Evolutionary conservation across 768 basidiomycete species (phyloP).

Genomic region (Cystobasidium ongulense): DNA sequence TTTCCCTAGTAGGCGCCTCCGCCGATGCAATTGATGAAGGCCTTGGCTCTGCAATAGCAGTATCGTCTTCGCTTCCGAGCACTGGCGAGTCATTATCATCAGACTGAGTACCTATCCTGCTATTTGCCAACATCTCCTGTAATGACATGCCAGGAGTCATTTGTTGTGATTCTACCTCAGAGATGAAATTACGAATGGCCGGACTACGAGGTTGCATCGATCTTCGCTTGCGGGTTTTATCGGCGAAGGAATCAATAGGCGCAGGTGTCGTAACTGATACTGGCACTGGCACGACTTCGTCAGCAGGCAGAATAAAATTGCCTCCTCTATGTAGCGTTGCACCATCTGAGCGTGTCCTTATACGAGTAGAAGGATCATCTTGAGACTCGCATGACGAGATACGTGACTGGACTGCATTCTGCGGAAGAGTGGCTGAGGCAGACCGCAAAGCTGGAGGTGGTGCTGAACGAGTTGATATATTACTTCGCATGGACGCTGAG

Average conservation of each 20-base stretch:
- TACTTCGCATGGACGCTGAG: neutral
- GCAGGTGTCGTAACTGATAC: neutral
- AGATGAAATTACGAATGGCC: neutral
- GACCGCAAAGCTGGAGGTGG: neutral
- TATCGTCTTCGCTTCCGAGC: neutral
- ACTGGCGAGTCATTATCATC: neutral
- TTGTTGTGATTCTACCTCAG: neutral
- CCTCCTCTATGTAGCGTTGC: neutral
- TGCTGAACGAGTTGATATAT: neutral
- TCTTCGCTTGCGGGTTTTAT: conserved; percentile 1
- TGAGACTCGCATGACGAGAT: neutral
- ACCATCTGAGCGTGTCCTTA: neutral
- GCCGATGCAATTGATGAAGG: neutral
- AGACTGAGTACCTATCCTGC: neutral
- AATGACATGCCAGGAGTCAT: neutral
- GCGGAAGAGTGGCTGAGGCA: neutral
- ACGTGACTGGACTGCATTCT: neutral
- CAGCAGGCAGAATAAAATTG: neutral
- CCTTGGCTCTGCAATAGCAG: neutral
- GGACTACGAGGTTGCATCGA: conserved; percentile 9
- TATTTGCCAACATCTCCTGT: neutral
- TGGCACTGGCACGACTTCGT: neutral
- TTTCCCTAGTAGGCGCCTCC: neutral
- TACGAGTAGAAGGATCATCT: neutral
- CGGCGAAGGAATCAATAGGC: neutral